Evolutionary conservation across 148 eudicot species (phyloP).

Genomic region (Rhododendron mucronatum): DNA sequence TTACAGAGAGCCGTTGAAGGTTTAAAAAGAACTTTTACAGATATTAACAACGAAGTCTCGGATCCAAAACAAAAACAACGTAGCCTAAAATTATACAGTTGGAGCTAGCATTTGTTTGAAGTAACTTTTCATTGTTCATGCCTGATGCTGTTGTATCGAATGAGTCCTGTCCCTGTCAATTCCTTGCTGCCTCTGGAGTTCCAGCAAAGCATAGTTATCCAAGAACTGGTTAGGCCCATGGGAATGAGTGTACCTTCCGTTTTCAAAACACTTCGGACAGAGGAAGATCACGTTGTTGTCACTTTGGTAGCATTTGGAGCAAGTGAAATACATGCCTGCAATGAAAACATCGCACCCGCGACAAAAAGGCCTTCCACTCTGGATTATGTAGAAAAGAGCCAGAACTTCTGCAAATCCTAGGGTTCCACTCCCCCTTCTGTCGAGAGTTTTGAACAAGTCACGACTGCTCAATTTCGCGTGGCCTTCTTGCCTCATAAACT

Average conservation of each 20-base stretch:
- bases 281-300: background rate
- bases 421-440: no score
- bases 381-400: background rate
- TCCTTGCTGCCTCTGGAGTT: background rate
- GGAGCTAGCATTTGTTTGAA: no score
- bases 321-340: background rate
- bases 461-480: background rate
- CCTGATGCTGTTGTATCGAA: background rate
- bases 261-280: constrained; percentile 6
- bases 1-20: no score
- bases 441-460: background rate
- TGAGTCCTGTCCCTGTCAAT: background rate
- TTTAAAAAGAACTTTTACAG: no score
- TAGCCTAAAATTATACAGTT: no score
- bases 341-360: background rate
- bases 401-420: background rate
- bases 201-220: constrained; percentile 20
- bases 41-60: no score
- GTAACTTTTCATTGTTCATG: no score
- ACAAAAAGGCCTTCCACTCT: background rate
- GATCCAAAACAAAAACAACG: no score
- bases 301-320: constrained; percentile 1
- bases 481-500: background rate
- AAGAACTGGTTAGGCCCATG: constrained; percentile 9
- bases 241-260: background rate